Evolutionary conservation across 1,284 basidiomycete genomes (phyloP), one percentile per base, ranked within the genome.

Genomic region (Fistulinella cinereoalba): DNA sequence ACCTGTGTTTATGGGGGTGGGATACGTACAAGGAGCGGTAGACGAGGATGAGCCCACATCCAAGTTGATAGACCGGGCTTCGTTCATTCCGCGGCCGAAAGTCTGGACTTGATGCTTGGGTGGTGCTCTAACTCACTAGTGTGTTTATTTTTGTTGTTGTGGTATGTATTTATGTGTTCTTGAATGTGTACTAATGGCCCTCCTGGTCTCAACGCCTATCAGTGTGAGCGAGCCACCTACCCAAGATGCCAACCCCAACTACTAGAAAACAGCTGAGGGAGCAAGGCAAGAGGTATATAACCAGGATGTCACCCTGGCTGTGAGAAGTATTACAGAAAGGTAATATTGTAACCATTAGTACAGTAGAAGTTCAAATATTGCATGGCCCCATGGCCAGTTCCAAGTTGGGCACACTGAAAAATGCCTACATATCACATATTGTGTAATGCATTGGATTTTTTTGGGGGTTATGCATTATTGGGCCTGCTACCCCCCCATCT

Each of bases 1-100:
- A 2, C 81, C 85, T 7, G 80, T 88, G 9, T 77, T 80, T 47
- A 80, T 87, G 78, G 82, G 80, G 13, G 75, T 71, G 22, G 83
- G 83, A 3, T 81, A 81, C 55, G 74, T 85, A 4, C 71, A 75
- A 27, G 81, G 76, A 12, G 76, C 60, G 7, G 61, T 64, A 18
- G 56, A 56, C 40, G 56, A 58, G 23, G 37, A 28, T 8, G 34
- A 4, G 32, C 13, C 21, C 19, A 8, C 7, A 13, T 27, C 37
- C 43, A 64, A 56, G 31, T 33, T 51, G 3, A 24, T 28, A 6
- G 46, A 22, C 33, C 56, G 63, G 28, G 8, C 41, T n/a, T 67
- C 52, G 24, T 33, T 58, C 16, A 62, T 63, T 39, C 65, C 61
- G 9, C 61, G 65, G 31, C 47, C 43, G n/a, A 67, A 50, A 32